Percentiles rank a stretch among this genome's conserved stretches.
Evolutionary conservation across 306 rosid genomes (phyloP).

Genomic region (Cucurbita ficifolia): DNA sequence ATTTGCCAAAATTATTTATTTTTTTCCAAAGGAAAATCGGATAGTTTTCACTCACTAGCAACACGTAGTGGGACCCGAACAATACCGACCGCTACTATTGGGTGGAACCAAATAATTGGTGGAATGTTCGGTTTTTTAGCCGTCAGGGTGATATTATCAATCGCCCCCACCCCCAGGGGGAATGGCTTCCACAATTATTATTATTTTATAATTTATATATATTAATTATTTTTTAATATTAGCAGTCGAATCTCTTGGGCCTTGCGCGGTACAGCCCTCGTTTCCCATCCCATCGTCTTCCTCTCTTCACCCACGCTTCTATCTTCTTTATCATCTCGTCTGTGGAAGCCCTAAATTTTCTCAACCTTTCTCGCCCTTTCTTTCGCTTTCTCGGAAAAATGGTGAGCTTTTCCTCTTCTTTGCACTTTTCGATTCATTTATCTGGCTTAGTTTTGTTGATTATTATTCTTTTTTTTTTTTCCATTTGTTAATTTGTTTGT

Average conservation of each 20-base stretch:
- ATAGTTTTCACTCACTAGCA: background rate
- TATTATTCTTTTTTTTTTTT: background rate
- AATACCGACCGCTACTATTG: background rate
- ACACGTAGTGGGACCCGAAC: background rate
- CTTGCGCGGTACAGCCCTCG: background rate
- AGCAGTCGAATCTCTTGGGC: background rate
- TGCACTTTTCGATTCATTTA: too few species aligned
- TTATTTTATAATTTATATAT: background rate
- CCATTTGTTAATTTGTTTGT: background rate
- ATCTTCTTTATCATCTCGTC: background rate
- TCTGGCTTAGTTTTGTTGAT: background rate
- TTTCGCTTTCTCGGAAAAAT: slow-evolving; percentile 14
- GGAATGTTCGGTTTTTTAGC: background rate
- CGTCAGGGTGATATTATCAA: slow-evolving; percentile 9
- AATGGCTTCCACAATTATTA: slow-evolving; percentile 7
- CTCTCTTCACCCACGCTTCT: background rate
- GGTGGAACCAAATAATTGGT: background rate
- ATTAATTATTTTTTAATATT: background rate
- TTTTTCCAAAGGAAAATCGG: background rate
- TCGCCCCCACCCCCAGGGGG: slow-evolving; percentile 3
- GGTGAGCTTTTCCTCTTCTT: slow-evolving; percentile 20
- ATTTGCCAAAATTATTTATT: background rate
- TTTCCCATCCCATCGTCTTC: background rate
- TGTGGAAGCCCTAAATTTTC: slow-evolving; percentile 20
- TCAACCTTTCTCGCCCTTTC: slow-evolving; percentile 10